Evolutionary conservation across 257 asterid species (phyloP), one percentile per base, ranked within the genome.

Genomic region (Vinca minor): DNA sequence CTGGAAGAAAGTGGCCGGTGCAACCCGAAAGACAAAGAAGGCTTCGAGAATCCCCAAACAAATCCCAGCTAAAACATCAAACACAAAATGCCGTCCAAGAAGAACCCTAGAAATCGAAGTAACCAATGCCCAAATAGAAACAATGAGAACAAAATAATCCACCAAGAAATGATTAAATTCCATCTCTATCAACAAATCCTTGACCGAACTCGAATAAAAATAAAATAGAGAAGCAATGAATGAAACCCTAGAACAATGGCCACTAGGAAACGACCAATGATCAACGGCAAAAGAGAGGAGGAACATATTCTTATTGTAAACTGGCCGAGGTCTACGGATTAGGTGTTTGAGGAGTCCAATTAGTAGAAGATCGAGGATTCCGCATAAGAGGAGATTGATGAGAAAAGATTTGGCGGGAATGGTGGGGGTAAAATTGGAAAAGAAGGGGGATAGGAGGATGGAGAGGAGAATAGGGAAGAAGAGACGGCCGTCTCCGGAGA

Each of bases 261-360:
- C 98, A 29, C 95, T 86, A 38, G 95, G 98, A 62, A 92, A 92
- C 35, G 98, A 92, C 95, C 96, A 92, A 69, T 92, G 96, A 63
- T 92, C 98, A n/a, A 85, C 95, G 63, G 98, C 79, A 66, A 92
- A 88, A 1, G 89, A 73, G 9, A 86, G 71, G 42, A 84, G 71
- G 42, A 84, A 88, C 96, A 92, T 92, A 50, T 88, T 76, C 59
- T 85, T 83, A 71, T 88, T 88, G 80, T 92, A 92, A 34, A 92
- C 82, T 5, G 98, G 98, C 60, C 96, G 95, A 2, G 95, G 87
- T 4, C 98, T 85, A 63, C 78, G 84, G 68, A 86, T 65, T 1
- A 86, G 72, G 69, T 82, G 91, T 65, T 92, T 92, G 68, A 84
- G 75, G 28, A 74, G 66, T 29, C 96, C 90, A 35, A 88, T 83